phyloP scores from a whole-genome alignment of 106 monocot genomes.

The Allium cepa region DNA sequence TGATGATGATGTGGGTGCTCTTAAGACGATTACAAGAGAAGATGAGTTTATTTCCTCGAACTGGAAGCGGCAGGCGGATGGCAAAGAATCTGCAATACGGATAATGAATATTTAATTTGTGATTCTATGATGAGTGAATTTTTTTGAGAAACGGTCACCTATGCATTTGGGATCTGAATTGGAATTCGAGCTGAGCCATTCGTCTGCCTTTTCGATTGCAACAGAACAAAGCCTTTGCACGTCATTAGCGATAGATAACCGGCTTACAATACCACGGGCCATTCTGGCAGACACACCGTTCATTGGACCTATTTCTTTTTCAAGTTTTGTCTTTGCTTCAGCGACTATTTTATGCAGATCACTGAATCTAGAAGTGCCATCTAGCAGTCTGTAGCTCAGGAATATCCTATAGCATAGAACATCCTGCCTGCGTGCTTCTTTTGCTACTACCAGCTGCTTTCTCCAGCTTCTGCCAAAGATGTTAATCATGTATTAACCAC shows the following conservation, averaged over 20 bases:
- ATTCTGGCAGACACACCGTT: constrained; percentile 73
- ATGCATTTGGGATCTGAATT: constrained; percentile 20
- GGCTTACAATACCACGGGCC: constrained; percentile 85
- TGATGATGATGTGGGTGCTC: constrained; percentile 34
- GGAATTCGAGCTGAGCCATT: constrained; percentile 34
- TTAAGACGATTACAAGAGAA: constrained; percentile 51
- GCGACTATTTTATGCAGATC: constrained; percentile 58
- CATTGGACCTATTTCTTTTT: constrained; percentile 84
- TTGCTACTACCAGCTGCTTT: constrained; percentile 77
- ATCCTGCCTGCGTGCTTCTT: constrained; percentile 84
- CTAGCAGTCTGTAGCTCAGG: constrained; percentile 65
- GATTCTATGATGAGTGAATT: no score
- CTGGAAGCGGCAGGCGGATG: constrained; percentile 55
- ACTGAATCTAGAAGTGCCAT: constrained; percentile 66
- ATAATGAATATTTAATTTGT: constrained; percentile 2
- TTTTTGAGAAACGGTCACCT: constrained; percentile 12
- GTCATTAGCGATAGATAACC: constrained; percentile 70
- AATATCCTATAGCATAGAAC: constrained; percentile 74
- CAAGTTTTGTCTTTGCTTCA: constrained; percentile 67
- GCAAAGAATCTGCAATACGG: constrained; percentile 40
- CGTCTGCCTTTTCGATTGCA: constrained; percentile 66
- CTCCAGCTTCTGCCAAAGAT: constrained; percentile 55
- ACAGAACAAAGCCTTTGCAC: constrained; percentile 71
- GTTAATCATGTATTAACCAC: not conserved
- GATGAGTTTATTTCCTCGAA: constrained; percentile 58